phyloP scores from a whole-genome alignment of 495 filamentous ascomycete genomes.

The Xylaria intraflava region DNA sequence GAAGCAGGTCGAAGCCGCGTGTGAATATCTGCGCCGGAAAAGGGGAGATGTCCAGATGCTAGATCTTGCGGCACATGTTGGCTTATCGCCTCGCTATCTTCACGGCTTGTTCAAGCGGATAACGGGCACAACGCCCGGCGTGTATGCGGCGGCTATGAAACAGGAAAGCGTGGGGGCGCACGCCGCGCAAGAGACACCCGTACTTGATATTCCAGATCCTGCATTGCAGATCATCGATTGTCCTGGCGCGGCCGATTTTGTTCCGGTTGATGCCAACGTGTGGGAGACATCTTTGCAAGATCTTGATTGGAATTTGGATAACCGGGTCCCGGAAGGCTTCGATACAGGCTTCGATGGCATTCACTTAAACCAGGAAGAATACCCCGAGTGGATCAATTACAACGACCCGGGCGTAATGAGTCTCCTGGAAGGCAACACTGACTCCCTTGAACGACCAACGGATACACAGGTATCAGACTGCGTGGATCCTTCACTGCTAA shows the following conservation, averaged over 20 bases:
- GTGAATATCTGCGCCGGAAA: conserved; percentile 25
- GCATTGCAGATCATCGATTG: background rate
- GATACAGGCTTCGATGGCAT: background rate
- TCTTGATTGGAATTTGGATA: background rate
- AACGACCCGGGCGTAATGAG: background rate
- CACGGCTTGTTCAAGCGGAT: conserved; percentile 56
- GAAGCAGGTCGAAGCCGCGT: conserved; percentile 39
- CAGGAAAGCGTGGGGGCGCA: background rate
- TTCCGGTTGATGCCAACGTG: background rate
- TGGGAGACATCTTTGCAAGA: background rate
- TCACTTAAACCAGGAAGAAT: background rate
- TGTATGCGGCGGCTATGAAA: conserved; percentile 31
- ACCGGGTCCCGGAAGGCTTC: background rate
- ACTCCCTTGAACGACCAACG: background rate
- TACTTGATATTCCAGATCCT: background rate
- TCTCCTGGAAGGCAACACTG: background rate
- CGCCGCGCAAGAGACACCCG: background rate
- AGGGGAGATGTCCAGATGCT: conserved; percentile 35
- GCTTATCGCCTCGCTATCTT: conserved; percentile 53
- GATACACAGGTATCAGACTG: background rate
- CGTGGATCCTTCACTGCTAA: background rate
- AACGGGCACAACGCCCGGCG: conserved; percentile 55
- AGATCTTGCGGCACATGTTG: conserved; percentile 45
- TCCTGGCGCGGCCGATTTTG: background rate
- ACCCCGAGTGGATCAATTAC: background rate